Base-by-base conservation (phyloP, 352 stramenopile species). In the Globisporangium emineosum region DNA sequence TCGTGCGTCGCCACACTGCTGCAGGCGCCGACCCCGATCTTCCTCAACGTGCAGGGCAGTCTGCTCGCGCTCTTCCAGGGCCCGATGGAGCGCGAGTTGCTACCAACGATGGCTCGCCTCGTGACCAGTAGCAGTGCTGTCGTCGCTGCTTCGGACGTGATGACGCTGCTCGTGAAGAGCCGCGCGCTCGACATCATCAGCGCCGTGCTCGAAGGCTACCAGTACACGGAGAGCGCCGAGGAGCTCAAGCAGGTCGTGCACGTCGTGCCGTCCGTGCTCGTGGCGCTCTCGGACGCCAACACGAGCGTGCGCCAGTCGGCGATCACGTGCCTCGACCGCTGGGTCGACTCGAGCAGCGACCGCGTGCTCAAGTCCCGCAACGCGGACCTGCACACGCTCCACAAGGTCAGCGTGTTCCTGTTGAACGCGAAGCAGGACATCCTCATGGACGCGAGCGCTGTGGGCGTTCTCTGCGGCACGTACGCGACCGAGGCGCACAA, bases 371-470 rank as follows among this genome's bases (percentile, higher is more conserved):
- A 60, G 17, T 68, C 66, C 0, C 67, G 57, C 19, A 72, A 66
- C 35, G 21, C 60, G 19, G 61, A 77, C 9, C 43, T 86, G 29
- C 73, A 77, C 40, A 58, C 67, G 23, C 71, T 86, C 10, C 60
- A 70, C 5, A 70, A 74, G 23, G 74, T 80, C 1, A 68, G 68
- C 3, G 30, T 56, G 5, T 86, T 78, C n/a, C 68, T 96, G 2
- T 19, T 93, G 12, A 57, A 83, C 13, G 80, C 80, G 17, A 89
- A 89, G 56, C 69, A 86, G 37, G 87, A 96, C 58, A 88, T 96
- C 33, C 6, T 79, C 27, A 93, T 94, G 83, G 87, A 96, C 67
- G 65, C 64, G 8, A 73, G 73, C 52, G 85, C 86, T 5, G 67
- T 92, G 2, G 32, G 68, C 37, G 73, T 76, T 8, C 71, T 92